Percentiles rank a stretch among this genome's conserved stretches.
These are phyloP conservation scores for Penicillium soppii DNA, from an alignment of 495 filamentous ascomycete species.

Conservation along the genomic window DNA sequence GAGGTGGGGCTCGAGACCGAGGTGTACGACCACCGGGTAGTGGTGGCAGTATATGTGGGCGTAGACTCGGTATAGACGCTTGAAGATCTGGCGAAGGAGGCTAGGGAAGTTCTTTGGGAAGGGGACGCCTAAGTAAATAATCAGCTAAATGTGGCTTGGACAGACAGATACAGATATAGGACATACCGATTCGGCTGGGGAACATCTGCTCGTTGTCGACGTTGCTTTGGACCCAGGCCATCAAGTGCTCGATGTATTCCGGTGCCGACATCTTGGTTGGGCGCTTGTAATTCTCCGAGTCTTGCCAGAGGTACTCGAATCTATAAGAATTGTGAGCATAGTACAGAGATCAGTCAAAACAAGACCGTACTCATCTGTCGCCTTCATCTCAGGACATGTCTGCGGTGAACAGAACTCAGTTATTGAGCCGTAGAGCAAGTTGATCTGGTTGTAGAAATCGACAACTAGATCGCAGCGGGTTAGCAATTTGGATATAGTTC, in stretches of 20 bases:
- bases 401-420: slow-evolving; percentile 98
- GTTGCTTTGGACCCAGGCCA: slow-evolving; percentile 93
- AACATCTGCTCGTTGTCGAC: slow-evolving; percentile 96
- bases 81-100: slow-evolving; percentile 91
- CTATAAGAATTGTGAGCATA: slow-evolving; percentile 35
- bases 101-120: slow-evolving; percentile 91
- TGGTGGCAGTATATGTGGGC: slow-evolving; percentile 99
- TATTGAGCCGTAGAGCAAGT: slow-evolving; percentile 96
- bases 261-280: slow-evolving; percentile 98
- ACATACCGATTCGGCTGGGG: slow-evolving; percentile 81
- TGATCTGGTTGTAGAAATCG: slow-evolving; percentile 99
- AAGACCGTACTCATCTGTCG: slow-evolving; percentile 82
- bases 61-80: slow-evolving; percentile 97
- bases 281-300: slow-evolving; percentile 85
- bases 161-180: not conserved
- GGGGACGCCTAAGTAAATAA: slow-evolving; percentile 64
- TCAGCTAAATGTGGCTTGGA: slow-evolving; percentile 1
- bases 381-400: slow-evolving; percentile 98
- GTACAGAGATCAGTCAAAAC: too few species aligned
- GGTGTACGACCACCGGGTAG: slow-evolving; percentile 92
- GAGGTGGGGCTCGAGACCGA: slow-evolving; percentile 93
- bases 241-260: slow-evolving; percentile 94
- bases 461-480: slow-evolving; percentile 64
- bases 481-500: not conserved
- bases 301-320: slow-evolving; percentile 99